Conservation (phyloP, 2,329 filamentous ascomycete species). For the Xylaria sp. region DNA sequence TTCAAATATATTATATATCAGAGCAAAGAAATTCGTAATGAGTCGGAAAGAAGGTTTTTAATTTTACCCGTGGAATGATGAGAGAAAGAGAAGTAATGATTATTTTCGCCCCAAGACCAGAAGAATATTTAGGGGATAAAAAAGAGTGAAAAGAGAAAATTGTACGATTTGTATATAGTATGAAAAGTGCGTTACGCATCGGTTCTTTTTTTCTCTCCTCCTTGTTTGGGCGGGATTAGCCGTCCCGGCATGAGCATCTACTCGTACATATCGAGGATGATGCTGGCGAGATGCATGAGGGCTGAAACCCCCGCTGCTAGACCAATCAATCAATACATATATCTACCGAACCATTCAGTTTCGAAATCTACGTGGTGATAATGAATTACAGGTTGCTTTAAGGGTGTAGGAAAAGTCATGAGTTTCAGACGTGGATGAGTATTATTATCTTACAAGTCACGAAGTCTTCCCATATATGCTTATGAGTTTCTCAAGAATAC, state of each 20-base stretch:
- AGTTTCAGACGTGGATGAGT: too few relatives aligned
- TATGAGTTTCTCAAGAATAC: too few relatives aligned
- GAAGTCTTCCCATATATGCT: too few relatives aligned
- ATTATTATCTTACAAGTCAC: too few relatives aligned
- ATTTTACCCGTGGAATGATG: not conserved
- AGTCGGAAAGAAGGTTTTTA: not conserved
- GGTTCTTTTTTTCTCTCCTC: not conserved
- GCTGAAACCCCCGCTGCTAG: not conserved
- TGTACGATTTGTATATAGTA: not conserved
- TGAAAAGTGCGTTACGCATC: too few relatives aligned
- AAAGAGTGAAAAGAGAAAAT: not conserved
- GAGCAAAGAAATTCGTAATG: not conserved
- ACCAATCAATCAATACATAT: not conserved
- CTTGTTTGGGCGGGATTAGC: not conserved
- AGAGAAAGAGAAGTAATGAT: not conserved
- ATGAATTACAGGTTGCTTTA: too few relatives aligned
- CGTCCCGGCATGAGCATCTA: not conserved
- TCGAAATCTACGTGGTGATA: too few relatives aligned
- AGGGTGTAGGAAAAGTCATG: too few relatives aligned
- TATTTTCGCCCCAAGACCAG: not conserved
- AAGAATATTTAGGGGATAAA: not conserved
- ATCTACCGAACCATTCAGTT: not conserved
- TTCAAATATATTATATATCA: too few relatives aligned
- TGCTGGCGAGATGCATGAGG: not conserved
- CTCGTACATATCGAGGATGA: not conserved